Base-by-base conservation (phyloP, 2,329 filamentous ascomycete genomes). In the Microthyrium microscopicum region DNA sequence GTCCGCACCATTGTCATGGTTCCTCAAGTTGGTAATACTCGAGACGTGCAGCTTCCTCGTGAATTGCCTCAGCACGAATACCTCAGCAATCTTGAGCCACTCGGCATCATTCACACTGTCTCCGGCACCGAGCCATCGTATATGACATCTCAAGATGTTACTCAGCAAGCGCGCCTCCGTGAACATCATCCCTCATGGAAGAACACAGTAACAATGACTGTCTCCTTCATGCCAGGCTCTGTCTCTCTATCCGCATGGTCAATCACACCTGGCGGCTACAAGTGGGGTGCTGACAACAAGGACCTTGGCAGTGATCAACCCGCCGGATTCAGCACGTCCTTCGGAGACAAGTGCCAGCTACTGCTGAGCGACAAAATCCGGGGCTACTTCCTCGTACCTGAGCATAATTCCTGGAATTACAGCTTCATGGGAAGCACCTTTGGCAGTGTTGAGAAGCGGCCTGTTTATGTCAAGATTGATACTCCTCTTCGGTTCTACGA, bases 1-100 rank as follows among this genome's bases (percentile, higher is more conserved):
- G 76, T 98, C 51, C 77, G 80, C 48, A 92, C 82, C 44, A 94
- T 98, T 47, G 87, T 93, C 46, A 89, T 98, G 81, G 73, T 98
- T 12, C 91, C 89, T 4, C 89, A 98, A 57, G 85, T 95, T 39
- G 89, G 89, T 37, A 89, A 81, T 39, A 79, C 89, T 9, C 82
- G 87, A 39, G 85, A 87, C 47, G 78, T 95, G 4, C 84, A 94
- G 54, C 64, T 95, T 26, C 84, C 89, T 2, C 79, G 91, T 40
- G 73, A 89, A 44, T 62, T 95, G 8, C 91, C 89, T 3, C 79
- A 92, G 55, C 84, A 94, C 56, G 84, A 94, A 50, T 83, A 85
- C 53, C 72, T 98, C 26, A 71, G 79, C 39, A 70, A 68, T 36
- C 68, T 98, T 52, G 89, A 98, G 58, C 83, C 89, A 4, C 67